A percentile compares a stretch with the other conserved stretches of the same genome.
These are phyloP conservation scores for Chalciporus sphaerocephalus DNA, from an alignment of 768 basidiomycete species.

Conservation along the genomic window DNA sequence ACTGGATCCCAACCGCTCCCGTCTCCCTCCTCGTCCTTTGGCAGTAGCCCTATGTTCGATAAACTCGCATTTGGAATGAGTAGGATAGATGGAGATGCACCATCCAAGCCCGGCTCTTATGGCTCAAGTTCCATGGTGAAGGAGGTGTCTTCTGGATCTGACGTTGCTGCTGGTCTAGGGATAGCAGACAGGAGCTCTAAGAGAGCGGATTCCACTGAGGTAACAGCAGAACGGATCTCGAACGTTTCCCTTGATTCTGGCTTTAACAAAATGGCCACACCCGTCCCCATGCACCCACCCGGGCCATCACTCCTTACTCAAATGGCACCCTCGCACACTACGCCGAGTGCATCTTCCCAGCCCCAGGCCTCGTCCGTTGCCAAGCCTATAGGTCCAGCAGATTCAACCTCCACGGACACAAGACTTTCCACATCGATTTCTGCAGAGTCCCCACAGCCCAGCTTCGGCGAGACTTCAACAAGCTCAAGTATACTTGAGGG, in stretches of 20 bases:
- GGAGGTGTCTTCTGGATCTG: conserved; percentile 21
- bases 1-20: conserved; percentile 93
- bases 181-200: conserved; percentile 14
- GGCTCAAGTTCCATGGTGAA: conserved; percentile 24
- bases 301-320: conserved; percentile 76
- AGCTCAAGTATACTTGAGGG: conserved; percentile 33
- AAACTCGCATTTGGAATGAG: conserved; percentile 91
- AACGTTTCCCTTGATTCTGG: conserved; percentile 41
- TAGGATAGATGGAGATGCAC: conserved; percentile 61
- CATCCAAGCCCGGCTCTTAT: conserved; percentile 33
- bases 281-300: conserved; percentile 35
- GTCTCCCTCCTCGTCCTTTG: conserved; percentile 72
- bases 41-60: conserved; percentile 71
- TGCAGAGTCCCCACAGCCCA: conserved; percentile 26
- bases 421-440: conserved; percentile 28
- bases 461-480: conserved; percentile 24
- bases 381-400: conserved; percentile 21
- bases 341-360: conserved; percentile 19
- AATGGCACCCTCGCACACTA: conserved; percentile 44
- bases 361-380: conserved; percentile 25
- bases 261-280: conserved; percentile 38
- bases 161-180: conserved; percentile 4
- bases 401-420: conserved; percentile 13
- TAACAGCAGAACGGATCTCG: conserved; percentile 49
- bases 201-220: conserved; percentile 37